Evolutionary conservation across 352 stramenopile species (phyloP).

Genomic region (Pythium biforme): DNA sequence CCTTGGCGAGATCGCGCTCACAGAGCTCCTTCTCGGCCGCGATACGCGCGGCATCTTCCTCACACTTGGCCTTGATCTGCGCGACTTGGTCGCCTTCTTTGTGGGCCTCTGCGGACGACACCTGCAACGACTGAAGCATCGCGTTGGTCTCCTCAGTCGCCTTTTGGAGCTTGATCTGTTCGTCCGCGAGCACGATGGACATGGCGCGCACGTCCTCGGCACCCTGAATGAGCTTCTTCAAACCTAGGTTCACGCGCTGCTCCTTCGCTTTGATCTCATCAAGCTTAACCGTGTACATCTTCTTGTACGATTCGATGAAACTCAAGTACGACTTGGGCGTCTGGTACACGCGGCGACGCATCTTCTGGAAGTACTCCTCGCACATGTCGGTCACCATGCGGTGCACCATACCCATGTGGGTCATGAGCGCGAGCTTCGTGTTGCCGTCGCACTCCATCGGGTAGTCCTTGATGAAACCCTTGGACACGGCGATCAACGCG

Average conservation of each 20-base stretch:
- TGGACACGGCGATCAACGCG: slow-evolving; percentile 95
- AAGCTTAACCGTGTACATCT: slow-evolving; percentile 94
- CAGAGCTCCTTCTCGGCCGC: slow-evolving; percentile 94
- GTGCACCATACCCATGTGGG: slow-evolving; percentile 98
- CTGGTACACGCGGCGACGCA: slow-evolving; percentile 97
- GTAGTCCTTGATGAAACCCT: slow-evolving; percentile 97
- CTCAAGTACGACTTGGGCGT: slow-evolving; percentile 98
- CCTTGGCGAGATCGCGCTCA: slow-evolving; percentile 96
- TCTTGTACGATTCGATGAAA: slow-evolving; percentile 98
- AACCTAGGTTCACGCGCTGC: slow-evolving; percentile 93
- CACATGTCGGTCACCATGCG: slow-evolving; percentile 97
- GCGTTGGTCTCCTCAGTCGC: slow-evolving; percentile 96
- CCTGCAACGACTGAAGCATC: slow-evolving; percentile 96
- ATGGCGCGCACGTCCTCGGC: slow-evolving; percentile 96
- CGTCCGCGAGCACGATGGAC: slow-evolving; percentile 95
- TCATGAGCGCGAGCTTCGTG: slow-evolving; percentile 91
- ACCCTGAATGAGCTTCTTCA: slow-evolving; percentile 98
- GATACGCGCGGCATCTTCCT: slow-evolving; percentile 95
- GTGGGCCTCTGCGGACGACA: slow-evolving; percentile 95
- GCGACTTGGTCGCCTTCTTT: slow-evolving; percentile 96
- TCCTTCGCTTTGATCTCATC: slow-evolving; percentile 97
- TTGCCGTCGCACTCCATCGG: slow-evolving; percentile 91
- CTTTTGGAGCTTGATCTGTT: slow-evolving; percentile 97
- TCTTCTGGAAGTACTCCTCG: slow-evolving; percentile 98
- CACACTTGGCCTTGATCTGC: slow-evolving; percentile 96